Conservation (phyloP, 2,329 filamentous ascomycete genomes). For the Coniochaeta sp. region DNA sequence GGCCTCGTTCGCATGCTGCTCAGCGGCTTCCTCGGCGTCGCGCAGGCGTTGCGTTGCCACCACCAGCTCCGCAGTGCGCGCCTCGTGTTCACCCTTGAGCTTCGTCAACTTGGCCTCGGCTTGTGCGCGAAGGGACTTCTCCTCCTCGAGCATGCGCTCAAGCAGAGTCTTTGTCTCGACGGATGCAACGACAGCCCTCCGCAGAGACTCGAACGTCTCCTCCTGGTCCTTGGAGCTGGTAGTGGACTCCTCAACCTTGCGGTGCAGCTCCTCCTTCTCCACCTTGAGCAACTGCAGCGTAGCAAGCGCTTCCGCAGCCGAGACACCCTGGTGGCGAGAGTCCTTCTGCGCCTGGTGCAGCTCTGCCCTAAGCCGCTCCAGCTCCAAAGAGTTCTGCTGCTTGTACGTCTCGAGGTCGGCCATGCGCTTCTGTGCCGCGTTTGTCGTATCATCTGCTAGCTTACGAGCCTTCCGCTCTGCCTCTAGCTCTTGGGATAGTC, state of each 20-base stretch:
- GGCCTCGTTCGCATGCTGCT: slow-evolving; percentile 82
- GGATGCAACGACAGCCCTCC: slow-evolving; percentile 72
- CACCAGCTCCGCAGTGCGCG: slow-evolving; percentile 70
- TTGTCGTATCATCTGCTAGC: slow-evolving; percentile 80
- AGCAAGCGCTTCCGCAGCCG: slow-evolving; percentile 68
- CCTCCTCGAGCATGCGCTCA: slow-evolving; percentile 77
- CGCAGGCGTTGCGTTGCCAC: slow-evolving; percentile 64
- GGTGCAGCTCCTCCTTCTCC: slow-evolving; percentile 75
- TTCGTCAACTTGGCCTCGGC: slow-evolving; percentile 69
- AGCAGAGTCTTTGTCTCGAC: slow-evolving; percentile 68
- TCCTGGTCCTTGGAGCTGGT: slow-evolving; percentile 63
- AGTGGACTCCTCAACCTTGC: slow-evolving; percentile 60
- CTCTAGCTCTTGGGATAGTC: slow-evolving; percentile 62
- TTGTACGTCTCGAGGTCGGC: slow-evolving; percentile 77
- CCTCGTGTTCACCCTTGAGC: slow-evolving; percentile 77
- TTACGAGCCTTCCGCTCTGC: slow-evolving; percentile 75
- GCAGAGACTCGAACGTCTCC: slow-evolving; percentile 66
- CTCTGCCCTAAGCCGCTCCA: slow-evolving; percentile 79
- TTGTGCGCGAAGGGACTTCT: slow-evolving; percentile 67
- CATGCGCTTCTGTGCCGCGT: slow-evolving; percentile 76
- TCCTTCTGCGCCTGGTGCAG: slow-evolving; percentile 73
- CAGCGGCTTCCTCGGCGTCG: slow-evolving; percentile 82
- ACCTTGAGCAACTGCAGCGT: slow-evolving; percentile 68
- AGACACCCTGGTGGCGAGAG: slow-evolving; percentile 73
- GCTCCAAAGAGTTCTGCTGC: slow-evolving; percentile 75